Percentiles rank a stretch among this genome's conserved stretches.
Evolutionary conservation across 805 yeast genomes (phyloP).

Genomic region (Saccharomycopsis schoenii): DNA sequence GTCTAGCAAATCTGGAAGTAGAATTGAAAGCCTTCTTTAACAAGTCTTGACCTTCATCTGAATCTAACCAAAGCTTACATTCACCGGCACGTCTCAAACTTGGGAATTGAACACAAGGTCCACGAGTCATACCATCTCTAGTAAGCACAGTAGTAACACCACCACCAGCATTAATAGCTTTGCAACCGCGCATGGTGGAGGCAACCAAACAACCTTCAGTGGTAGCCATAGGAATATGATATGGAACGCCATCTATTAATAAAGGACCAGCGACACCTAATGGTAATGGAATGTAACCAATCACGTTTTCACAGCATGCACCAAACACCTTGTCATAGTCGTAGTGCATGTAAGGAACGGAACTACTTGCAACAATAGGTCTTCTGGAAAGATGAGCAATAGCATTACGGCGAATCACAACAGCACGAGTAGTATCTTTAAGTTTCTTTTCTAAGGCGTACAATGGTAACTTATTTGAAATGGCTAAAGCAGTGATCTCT

Average conservation of each 20-base stretch:
- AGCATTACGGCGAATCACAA: slow-evolving; percentile 84
- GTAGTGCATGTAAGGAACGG: slow-evolving; percentile 72
- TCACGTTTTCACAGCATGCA: slow-evolving; percentile 97
- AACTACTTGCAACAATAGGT: slow-evolving; percentile 60
- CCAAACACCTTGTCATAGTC: slow-evolving; percentile 96
- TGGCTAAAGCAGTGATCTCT: slow-evolving; percentile 65
- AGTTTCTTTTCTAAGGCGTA: slow-evolving; percentile 92
- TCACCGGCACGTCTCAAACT: slow-evolving; percentile 81
- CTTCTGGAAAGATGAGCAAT: slow-evolving; percentile 76
- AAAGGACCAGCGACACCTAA: slow-evolving; percentile 98
- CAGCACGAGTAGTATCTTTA: slow-evolving; percentile 86
- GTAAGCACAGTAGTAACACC: slow-evolving; percentile 90
- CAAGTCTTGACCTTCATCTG: slow-evolving; percentile 79
- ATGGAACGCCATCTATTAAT: slow-evolving; percentile 78
- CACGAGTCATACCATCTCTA: slow-evolving; percentile 98
- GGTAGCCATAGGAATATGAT: slow-evolving; percentile 97
- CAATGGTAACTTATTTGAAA: slow-evolving; percentile 72
- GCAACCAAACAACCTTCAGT: slow-evolving; percentile 99
- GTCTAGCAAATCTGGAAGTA: slow-evolving; percentile 93
- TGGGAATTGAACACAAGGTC: slow-evolving; percentile 92
- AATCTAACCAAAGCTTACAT: slow-evolving; percentile 90
- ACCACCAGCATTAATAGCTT: slow-evolving; percentile 94
- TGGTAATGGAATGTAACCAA: slow-evolving; percentile 94
- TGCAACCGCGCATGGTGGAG: slow-evolving; percentile 98
- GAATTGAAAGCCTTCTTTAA: slow-evolving; percentile 89